Evolutionary conservation across 495 filamentous ascomycete genomes (phyloP).

Genomic region (Penicillium samsonianum): DNA sequence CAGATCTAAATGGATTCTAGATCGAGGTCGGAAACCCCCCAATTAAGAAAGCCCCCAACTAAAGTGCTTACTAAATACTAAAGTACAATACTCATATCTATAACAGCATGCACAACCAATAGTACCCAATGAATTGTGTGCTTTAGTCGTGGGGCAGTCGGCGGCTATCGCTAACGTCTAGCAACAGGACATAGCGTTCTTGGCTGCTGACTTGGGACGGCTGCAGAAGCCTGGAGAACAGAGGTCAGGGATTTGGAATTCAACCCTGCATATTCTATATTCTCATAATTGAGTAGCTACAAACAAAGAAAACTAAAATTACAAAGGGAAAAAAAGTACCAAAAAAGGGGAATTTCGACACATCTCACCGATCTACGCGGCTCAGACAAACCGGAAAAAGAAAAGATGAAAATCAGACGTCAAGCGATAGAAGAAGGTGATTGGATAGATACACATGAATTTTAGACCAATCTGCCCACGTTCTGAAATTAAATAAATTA

Average conservation of each 20-base stretch:
- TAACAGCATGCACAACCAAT: too few species aligned
- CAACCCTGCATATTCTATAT: conserved; percentile 2
- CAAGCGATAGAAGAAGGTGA: background rate
- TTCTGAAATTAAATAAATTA: background rate
- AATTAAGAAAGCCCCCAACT: too few species aligned
- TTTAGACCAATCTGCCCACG: conserved; percentile 10
- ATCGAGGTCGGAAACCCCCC: background rate
- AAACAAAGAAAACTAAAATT: conserved; percentile 9
- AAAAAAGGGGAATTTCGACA: conserved; percentile 3
- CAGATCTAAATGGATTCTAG: background rate
- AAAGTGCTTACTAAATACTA: too few species aligned
- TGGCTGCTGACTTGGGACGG: background rate
- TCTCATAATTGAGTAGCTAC: background rate
- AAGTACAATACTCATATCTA: background rate
- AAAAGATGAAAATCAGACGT: background rate
- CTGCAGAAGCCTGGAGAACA: background rate
- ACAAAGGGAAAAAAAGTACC: background rate
- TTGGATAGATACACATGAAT: conserved; percentile 1
- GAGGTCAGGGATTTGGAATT: conserved; percentile 12
- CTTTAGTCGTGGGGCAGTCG: conserved; percentile 16
- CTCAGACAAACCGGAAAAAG: conserved; percentile 6
- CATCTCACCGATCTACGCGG: conserved; percentile 11
- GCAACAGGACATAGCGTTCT: conserved; percentile 16
- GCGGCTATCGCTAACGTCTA: conserved; percentile 33
- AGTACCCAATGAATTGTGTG: conserved; percentile 1